A percentile compares a stretch with the other conserved stretches of the same genome.
phyloP scores from a whole-genome alignment of 2,329 filamentous ascomycete species.

The Sarocladiaceae sp. region DNA sequence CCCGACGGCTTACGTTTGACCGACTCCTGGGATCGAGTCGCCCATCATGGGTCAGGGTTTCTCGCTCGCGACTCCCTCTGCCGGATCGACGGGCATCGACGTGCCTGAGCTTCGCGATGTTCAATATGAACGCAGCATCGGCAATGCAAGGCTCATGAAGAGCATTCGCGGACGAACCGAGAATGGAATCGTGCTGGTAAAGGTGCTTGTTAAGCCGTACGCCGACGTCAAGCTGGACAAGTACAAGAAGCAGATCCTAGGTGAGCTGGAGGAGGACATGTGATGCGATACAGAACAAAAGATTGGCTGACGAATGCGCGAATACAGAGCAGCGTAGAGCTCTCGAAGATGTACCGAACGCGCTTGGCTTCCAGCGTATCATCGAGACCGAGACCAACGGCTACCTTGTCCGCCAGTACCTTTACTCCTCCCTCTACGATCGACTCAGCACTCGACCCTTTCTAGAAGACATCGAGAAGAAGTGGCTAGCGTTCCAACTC shows the following conservation, averaged over 20 bases:
- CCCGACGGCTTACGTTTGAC: neutral
- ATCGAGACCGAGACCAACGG: constrained; percentile 88
- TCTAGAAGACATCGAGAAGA: constrained; percentile 95
- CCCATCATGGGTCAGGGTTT: constrained; percentile 87
- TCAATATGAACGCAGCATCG: constrained; percentile 86
- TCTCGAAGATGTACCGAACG: constrained; percentile 81
- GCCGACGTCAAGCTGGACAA: constrained; percentile 70
- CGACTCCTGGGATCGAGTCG: neutral
- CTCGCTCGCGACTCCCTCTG: constrained; percentile 84
- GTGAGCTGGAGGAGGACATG: constrained; percentile 39
- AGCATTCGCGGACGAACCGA: constrained; percentile 85
- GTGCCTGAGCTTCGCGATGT: constrained; percentile 86
- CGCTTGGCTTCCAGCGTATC: constrained; percentile 81
- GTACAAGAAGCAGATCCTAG: constrained; percentile 70
- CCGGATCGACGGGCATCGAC: constrained; percentile 89
- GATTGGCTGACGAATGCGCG: constrained; percentile 1
- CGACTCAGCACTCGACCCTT: constrained; percentile 94
- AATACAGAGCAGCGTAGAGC: constrained; percentile 69
- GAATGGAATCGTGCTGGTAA: constrained; percentile 87
- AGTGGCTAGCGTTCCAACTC: constrained; percentile 95
- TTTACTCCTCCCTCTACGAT: constrained; percentile 96
- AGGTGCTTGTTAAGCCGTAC: constrained; percentile 91
- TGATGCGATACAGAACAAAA: neutral
- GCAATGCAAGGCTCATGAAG: constrained; percentile 92
- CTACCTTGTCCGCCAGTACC: constrained; percentile 88